phyloP scores from a whole-genome alignment of 257 asterid species.

The Scutellaria galericulata region DNA sequence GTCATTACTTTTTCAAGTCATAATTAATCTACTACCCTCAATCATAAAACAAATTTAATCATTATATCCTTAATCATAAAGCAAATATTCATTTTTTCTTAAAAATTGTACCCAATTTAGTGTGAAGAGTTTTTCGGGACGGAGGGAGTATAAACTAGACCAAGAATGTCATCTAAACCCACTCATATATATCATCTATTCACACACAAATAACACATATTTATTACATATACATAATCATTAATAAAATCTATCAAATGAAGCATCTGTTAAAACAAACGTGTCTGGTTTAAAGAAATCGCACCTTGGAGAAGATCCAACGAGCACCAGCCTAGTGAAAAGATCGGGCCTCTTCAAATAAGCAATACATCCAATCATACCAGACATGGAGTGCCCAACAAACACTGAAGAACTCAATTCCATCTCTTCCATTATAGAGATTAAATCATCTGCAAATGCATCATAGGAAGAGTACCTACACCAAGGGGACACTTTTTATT shows the following conservation, averaged over 20 bases:
- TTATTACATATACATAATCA: not conserved
- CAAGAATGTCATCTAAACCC: not conserved
- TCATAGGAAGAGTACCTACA: conserved; percentile 59
- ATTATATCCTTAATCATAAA: no score
- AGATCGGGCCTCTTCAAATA: conserved; percentile 73
- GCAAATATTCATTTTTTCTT: no score
- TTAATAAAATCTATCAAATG: not conserved
- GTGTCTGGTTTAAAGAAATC: not conserved
- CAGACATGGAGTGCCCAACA: conserved; percentile 96
- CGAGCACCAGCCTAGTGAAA: conserved; percentile 63
- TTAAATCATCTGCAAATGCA: conserved; percentile 76
- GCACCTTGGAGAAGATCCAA: conserved; percentile 81
- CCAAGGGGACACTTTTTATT: not conserved
- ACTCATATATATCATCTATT: no score
- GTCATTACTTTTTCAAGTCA: no score
- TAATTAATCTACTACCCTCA: no score
- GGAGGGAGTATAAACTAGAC: no score
- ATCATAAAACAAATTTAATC: no score
- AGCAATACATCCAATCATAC: conserved; percentile 87
- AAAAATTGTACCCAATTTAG: no score
- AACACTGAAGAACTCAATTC: conserved; percentile 55
- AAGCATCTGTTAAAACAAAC: not conserved
- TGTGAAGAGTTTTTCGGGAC: no score
- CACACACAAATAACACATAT: no score
- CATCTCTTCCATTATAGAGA: conserved; percentile 65